A percentile compares a stretch with the other conserved stretches of the same genome.
Conservation (phyloP, 768 basidiomycete genomes). For the Rhodotorula taiwanensis region DNA sequence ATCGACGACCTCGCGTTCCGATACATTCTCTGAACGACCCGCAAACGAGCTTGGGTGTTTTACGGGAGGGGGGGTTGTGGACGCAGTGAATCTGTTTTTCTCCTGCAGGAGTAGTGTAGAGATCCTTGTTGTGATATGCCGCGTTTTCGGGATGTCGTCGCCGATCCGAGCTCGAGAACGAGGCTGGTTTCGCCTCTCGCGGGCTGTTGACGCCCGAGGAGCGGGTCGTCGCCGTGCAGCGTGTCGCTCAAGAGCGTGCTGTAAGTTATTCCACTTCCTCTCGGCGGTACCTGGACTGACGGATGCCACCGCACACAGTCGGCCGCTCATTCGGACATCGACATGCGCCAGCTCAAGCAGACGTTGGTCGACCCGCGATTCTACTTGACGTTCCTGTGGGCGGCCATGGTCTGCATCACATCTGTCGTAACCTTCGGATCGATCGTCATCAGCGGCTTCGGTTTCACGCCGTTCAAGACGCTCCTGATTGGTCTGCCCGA, state of each 20-base stretch:
- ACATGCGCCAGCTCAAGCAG: constrained; percentile 33
- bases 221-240: constrained; percentile 29
- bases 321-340: constrained; percentile 26
- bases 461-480: constrained; percentile 29
- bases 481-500: constrained; percentile 23
- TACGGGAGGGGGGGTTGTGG: no score
- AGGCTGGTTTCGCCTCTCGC: no score
- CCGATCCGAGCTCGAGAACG: no score
- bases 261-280: no score
- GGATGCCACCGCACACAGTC: not conserved
- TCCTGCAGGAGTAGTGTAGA: no score
- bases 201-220: constrained; percentile 37
- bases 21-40: constrained; percentile 17
- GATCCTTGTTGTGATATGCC: no score
- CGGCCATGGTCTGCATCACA: constrained; percentile 30
- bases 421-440: constrained; percentile 37
- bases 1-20: constrained; percentile 38
- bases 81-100: no score
- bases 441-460: constrained; percentile 37
- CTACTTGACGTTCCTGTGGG: constrained; percentile 36
- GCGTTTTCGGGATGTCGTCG: no score
- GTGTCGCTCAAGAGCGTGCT: constrained; percentile 39
- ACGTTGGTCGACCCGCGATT: constrained; percentile 33
- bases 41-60: no score
- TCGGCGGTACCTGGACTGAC: not conserved